phyloP scores from a whole-genome alignment of 345 rosid genomes.

The Physaria fendleri region DNA sequence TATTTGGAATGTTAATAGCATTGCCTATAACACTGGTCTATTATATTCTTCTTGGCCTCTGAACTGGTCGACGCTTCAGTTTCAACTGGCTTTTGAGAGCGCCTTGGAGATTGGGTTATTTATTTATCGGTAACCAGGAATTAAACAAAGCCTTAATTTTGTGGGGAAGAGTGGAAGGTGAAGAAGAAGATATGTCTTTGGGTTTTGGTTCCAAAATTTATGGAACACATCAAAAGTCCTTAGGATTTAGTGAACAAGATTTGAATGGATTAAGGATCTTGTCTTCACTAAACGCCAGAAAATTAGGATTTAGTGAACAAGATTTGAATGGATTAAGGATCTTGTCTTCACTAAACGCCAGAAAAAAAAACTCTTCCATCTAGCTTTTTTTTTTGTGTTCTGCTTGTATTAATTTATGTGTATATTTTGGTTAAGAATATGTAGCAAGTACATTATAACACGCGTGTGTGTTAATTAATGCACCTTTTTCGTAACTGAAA shows the following conservation, averaged over 20 bases:
- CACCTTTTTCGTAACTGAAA: neutral
- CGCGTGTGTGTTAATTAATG: neutral
- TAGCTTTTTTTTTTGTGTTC: neutral
- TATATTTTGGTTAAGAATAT: constrained; percentile 20
- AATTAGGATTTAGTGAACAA: constrained; percentile 24
- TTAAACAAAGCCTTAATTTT: constrained; percentile 16
- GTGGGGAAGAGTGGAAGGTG: constrained; percentile 1
- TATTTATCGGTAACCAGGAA: constrained; percentile 14
- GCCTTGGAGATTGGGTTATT: constrained; percentile 26
- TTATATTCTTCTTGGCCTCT: constrained; percentile 82
- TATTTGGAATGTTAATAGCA: constrained; percentile 95
- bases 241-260: constrained; percentile 26
- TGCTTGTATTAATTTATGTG: neutral
- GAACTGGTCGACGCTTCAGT: constrained; percentile 23
- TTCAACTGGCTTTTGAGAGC: constrained; percentile 17
- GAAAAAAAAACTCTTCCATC: neutral
- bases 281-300: constrained; percentile 42
- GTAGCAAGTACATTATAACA: neutral
- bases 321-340: constrained; percentile 36
- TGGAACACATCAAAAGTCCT: constrained; percentile 31
- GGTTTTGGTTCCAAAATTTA: constrained; percentile 35
- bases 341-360: constrained; percentile 43
- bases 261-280: constrained; percentile 37
- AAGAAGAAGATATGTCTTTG: constrained; percentile 20
- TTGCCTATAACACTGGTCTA: constrained; percentile 87